A percentile compares a stretch with the other conserved stretches of the same genome.
Conservation (phyloP, 2,329 filamentous ascomycete genomes). For the Cytospora paraplurivora region DNA sequence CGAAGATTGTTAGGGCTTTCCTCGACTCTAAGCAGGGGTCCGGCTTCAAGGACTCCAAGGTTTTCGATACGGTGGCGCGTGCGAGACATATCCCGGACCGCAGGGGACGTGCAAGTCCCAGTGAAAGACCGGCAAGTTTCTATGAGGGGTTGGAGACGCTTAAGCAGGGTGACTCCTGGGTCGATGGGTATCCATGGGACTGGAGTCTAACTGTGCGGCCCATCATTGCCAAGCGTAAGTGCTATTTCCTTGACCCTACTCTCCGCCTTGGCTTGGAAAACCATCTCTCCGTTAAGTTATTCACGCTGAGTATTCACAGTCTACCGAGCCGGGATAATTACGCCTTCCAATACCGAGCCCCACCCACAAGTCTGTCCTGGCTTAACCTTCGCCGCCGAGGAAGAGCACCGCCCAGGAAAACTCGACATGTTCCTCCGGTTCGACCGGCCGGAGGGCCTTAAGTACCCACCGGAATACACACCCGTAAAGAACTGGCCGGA, state of each 20-base stretch:
- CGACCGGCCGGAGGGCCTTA: conserved; percentile 29
- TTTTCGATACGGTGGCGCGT: conserved; percentile 9
- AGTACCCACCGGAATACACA: neutral
- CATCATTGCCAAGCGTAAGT: conserved; percentile 11
- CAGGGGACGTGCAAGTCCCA: neutral
- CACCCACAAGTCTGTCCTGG: conserved; percentile 38
- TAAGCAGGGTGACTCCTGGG: neutral
- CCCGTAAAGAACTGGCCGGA: conserved; percentile 10
- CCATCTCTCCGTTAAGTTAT: neutral
- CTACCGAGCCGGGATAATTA: conserved; percentile 49
- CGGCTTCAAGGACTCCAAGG: neutral
- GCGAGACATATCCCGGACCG: neutral
- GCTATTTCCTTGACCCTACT: neutral
- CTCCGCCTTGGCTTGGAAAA: neutral
- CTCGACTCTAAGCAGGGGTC: conserved; percentile 10
- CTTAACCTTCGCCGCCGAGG: conserved; percentile 41
- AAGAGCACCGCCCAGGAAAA: conserved; percentile 39
- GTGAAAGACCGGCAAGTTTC: conserved; percentile 8
- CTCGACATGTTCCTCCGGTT: conserved; percentile 50
- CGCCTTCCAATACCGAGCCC: conserved; percentile 33
- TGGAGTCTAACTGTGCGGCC: conserved; percentile 6
- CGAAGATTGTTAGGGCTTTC: conserved; percentile 15
- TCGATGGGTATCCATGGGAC: conserved; percentile 1
- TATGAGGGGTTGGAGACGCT: conserved; percentile 7
- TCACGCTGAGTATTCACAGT: conserved; percentile 35